Evolutionary conservation across 2,329 filamentous ascomycete genomes (phyloP).

Genomic region (Penicillium sp.): DNA sequence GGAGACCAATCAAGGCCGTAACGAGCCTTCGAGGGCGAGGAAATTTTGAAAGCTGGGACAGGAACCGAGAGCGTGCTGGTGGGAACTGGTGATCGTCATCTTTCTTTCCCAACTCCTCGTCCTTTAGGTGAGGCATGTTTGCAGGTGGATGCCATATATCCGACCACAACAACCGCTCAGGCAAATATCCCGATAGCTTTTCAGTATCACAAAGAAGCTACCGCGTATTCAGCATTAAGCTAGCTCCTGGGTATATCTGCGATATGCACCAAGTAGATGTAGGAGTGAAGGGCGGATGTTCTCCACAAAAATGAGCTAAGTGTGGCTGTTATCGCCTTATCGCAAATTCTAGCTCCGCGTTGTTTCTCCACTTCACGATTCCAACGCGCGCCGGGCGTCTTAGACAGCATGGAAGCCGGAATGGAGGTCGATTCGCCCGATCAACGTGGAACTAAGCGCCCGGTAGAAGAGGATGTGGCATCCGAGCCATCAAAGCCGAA

Average conservation of each 20-base stretch:
- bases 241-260: neutral
- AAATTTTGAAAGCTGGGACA: slow-evolving; percentile 34
- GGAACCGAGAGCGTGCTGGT: slow-evolving; percentile 28
- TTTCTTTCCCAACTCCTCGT: slow-evolving; percentile 66
- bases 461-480: slow-evolving; percentile 47
- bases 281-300: neutral
- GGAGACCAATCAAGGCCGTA: slow-evolving; percentile 48
- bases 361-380: slow-evolving; percentile 19
- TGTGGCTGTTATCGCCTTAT: slow-evolving; percentile 16
- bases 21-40: slow-evolving; percentile 53
- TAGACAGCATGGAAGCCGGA: slow-evolving; percentile 32
- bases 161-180: neutral
- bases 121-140: slow-evolving; percentile 50
- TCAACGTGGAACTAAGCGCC: slow-evolving; percentile 50
- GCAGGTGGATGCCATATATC: slow-evolving; percentile 25
- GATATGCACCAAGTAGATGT: neutral
- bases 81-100: slow-evolving; percentile 60
- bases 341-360: slow-evolving; percentile 9
- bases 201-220: neutral
- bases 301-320: neutral
- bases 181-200: neutral
- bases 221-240: neutral
- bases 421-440: slow-evolving; percentile 47
- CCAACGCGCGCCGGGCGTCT: slow-evolving; percentile 5
- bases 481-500: slow-evolving; percentile 42